A percentile compares a stretch with the other conserved stretches of the same genome.
Evolutionary conservation across 1,284 basidiomycete species (phyloP).

Genomic region (Albatrellus sp.): DNA sequence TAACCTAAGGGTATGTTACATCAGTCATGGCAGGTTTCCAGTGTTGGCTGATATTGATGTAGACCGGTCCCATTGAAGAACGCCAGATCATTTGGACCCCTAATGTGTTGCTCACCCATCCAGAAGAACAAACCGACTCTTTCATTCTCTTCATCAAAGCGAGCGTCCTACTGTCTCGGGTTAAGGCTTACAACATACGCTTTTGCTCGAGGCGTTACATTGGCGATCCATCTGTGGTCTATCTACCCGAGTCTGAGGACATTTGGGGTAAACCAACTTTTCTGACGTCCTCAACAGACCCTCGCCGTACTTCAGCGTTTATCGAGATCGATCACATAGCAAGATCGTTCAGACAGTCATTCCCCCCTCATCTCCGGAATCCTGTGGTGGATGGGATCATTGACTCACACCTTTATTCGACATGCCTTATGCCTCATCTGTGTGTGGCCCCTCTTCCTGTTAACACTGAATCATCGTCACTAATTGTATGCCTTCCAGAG

Average conservation of each 20-base stretch:
- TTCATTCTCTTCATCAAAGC: constrained; percentile 69
- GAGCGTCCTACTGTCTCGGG: constrained; percentile 49
- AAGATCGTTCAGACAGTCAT: constrained; percentile 41
- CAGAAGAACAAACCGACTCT: constrained; percentile 53
- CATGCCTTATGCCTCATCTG: constrained; percentile 51
- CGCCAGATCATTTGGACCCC: constrained; percentile 7
- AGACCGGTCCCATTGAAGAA: too few relatives aligned
- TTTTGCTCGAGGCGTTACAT: constrained; percentile 47
- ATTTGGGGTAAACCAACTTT: constrained; percentile 13
- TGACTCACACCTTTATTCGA: constrained; percentile 55
- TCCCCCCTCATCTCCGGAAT: constrained; percentile 43
- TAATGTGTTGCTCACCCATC: constrained; percentile 37
- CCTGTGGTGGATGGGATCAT: constrained; percentile 44
- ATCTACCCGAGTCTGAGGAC: constrained; percentile 15
- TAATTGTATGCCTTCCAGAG: constrained; percentile 5
- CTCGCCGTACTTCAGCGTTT: constrained; percentile 48
- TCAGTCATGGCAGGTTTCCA: too few relatives aligned
- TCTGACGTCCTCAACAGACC: constrained; percentile 24
- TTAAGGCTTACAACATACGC: constrained; percentile 62
- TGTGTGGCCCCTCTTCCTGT: constrained; percentile 22
- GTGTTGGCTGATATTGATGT: too few relatives aligned
- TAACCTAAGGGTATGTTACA: constrained; percentile 39
- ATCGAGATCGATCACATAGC: constrained; percentile 50
- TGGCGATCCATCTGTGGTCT: constrained; percentile 32
- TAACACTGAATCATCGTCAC: background rate